Base-by-base conservation (phyloP, 805 yeast species). In the Starmerella vitae region DNA sequence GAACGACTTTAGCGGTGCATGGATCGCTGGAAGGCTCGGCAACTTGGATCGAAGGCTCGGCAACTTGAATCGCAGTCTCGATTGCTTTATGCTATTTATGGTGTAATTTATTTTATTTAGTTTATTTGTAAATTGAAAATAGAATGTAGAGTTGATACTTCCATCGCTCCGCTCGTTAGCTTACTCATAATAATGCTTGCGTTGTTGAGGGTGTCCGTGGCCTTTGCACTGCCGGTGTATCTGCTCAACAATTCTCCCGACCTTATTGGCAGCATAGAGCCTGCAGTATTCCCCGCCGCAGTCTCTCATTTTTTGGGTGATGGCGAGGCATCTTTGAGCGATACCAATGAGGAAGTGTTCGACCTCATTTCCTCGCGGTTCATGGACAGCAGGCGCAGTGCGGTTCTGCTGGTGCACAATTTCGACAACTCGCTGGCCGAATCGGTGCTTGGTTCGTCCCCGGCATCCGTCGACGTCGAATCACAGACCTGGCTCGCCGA, bases 1-100 rank as follows among this genome's bases (percentile, higher is more conserved):
- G 95, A 88, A 59, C 68, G 93, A 49, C 61, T 85, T 2, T 88
- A 62, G n/a, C n/a, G n/a, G n/a, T n/a, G n/a, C n/a, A n/a, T n/a
- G n/a, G n/a, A n/a, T n/a, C n/a, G n/a, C n/a, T n/a, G n/a, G n/a
- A n/a, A n/a, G n/a, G n/a, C n/a, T n/a, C n/a, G n/a, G n/a, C n/a
- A n/a, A n/a, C n/a, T n/a, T n/a, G n/a, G n/a, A n/a, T n/a, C n/a
- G n/a, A n/a, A n/a, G n/a, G n/a, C n/a, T n/a, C n/a, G n/a, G n/a
- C n/a, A n/a, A n/a, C n/a, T n/a, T n/a, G n/a, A n/a, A n/a, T n/a
- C n/a, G n/a, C n/a, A n/a, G n/a, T n/a, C n/a, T n/a, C n/a, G n/a
- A n/a, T n/a, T n/a, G n/a, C n/a, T n/a, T n/a, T n/a, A n/a, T n/a
- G n/a, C n/a, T n/a, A n/a, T n/a, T n/a, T n/a, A n/a, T n/a, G n/a